Evolutionary conservation across 164 flowering plant species (phyloP), one percentile per base, ranked within the genome.

Genomic region (Piper longum): DNA sequence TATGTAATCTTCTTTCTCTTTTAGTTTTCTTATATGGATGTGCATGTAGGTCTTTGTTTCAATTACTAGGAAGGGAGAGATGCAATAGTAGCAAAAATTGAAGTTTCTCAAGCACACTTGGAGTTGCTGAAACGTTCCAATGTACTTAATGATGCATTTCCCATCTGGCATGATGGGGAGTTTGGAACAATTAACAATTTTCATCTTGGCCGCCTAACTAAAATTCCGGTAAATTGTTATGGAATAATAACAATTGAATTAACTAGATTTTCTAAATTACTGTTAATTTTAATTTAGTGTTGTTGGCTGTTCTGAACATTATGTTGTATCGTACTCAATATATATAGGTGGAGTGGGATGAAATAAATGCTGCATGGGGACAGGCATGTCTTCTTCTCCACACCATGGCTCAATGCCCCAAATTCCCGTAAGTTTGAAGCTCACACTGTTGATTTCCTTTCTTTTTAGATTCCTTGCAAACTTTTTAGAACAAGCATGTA

Each of bases 291-390:
- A 26, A 26, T 26, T 26, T 26, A 26, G 36, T 18, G 56, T 62
- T 43, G 3, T 18, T 13, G 13, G 14, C 8, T 48, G 16, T 48
- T 26, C 44, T 44, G 43, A 54, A 13, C 39, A 18, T 17, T 36
- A 52, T 52, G 26, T 16, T 11, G n/a, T 5, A 18, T 57, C 4
- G 13, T 61, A 54, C 11, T 9, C 54, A 14, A 40, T 40, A 66
- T 43, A 41, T 59, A 41, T 69, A 93, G 98, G 95, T 93, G 64
- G 99, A 95, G 70, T 91, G 97, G 99, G 97, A 95, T 77, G 99
- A 95, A 80, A 85, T 88, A 74, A 95, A 95, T 86, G 97, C 97
- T 75, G 97, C 99, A 26, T 95, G 97, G 97, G 99, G 99, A 54
- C 99, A 90, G 79, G 96, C 97, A 57, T 90, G 97, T 71, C 91